phyloP scores from a whole-genome alignment of 108 stramenopile species.

The Cyclostephanos tholiformis region DNA sequence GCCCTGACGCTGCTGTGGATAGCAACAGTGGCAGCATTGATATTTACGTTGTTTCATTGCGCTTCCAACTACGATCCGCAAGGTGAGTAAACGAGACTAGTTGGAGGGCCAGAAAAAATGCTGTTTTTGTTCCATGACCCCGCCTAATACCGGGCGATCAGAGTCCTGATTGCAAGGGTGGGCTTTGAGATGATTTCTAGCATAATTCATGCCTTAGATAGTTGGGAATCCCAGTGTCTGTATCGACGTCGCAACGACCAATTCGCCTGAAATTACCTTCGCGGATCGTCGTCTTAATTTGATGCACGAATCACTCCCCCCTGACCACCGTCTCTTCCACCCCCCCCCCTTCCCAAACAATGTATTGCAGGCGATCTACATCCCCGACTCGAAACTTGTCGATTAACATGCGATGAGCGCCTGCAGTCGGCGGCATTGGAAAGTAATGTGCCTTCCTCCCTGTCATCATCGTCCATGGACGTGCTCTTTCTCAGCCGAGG shows the following conservation, averaged over 20 bases:
- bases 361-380: background rate
- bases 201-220: background rate
- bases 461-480: slow-evolving; percentile 4
- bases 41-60: slow-evolving; percentile 4
- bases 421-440: slow-evolving; percentile 28
- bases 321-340: background rate
- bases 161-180: background rate
- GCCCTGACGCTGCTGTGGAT: slow-evolving; percentile 3
- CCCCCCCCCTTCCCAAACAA: background rate
- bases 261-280: background rate
- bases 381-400: slow-evolving; percentile 14
- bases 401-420: slow-evolving; percentile 24
- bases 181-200: background rate
- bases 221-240: background rate
- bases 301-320: slow-evolving; percentile 4
- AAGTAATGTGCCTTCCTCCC: slow-evolving; percentile 13
- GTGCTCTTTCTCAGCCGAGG: slow-evolving; percentile 11
- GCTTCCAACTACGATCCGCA: slow-evolving; percentile 18
- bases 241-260: background rate
- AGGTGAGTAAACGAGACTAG: slow-evolving; percentile 17
- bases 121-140: slow-evolving; percentile 4
- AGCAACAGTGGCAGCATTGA: background rate
- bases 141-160: background rate
- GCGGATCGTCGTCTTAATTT: background rate
- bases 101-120: slow-evolving; percentile 2